Conservation (phyloP, 2,329 filamentous ascomycete species). For the Penicillium sp. region DNA sequence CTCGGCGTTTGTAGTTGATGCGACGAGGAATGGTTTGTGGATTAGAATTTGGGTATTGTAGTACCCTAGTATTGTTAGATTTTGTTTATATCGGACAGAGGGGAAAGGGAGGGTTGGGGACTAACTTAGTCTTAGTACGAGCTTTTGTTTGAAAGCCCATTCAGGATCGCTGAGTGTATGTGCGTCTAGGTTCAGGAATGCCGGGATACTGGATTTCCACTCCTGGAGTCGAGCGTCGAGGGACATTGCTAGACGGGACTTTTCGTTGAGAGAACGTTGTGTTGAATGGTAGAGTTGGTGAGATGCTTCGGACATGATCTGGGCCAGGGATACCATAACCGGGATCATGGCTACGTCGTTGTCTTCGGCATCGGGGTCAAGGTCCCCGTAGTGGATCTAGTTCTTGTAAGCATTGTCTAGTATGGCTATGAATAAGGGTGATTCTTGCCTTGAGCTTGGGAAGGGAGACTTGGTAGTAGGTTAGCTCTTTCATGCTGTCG, state of each 20-base stretch:
- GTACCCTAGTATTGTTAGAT: conserved; percentile 17
- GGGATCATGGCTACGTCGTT: conserved; percentile 26
- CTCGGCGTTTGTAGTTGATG: conserved; percentile 12
- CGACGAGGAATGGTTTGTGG: conserved; percentile 30
- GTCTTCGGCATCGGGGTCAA: conserved; percentile 21
- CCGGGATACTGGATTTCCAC: conserved; percentile 24
- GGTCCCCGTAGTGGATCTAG: background rate
- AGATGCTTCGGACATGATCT: conserved; percentile 29
- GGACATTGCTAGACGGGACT: conserved; percentile 20
- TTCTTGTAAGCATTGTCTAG: background rate
- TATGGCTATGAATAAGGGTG: background rate
- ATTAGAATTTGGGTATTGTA: conserved; percentile 32
- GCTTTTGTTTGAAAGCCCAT: conserved; percentile 32
- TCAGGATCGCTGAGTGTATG: conserved; percentile 28
- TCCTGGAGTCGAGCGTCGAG: conserved; percentile 18
- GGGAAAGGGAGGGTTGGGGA: background rate
- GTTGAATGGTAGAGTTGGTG: conserved; percentile 27
- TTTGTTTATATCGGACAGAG: background rate
- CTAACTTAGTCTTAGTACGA: conserved; percentile 28
- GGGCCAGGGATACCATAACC: conserved; percentile 26
- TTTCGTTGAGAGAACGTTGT: conserved; percentile 19
- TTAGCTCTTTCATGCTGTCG: conserved; percentile 29
- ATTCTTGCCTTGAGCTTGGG: conserved; percentile 17
- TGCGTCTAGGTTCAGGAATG: conserved; percentile 20
- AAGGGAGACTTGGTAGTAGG: conserved; percentile 25